Evolutionary conservation across 2,329 filamentous ascomycete genomes (phyloP), one percentile per base, ranked within the genome.

Genomic region (Fusarium musae): DNA sequence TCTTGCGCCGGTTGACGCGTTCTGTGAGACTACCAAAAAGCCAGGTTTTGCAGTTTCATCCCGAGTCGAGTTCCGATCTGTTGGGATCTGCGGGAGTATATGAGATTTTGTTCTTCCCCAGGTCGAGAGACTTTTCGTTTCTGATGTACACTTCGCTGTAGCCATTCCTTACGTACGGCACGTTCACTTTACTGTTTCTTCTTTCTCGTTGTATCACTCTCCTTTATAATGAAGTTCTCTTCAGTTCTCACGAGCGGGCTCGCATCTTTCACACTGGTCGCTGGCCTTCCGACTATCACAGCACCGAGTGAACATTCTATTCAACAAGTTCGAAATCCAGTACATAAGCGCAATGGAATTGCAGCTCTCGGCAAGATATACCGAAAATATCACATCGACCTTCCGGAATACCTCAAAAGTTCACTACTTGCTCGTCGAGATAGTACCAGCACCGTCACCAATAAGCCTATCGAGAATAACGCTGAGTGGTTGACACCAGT

Each of bases 401-500:
- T 84, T 5, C 82, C 83, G 2, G 63, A 76, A 8, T 10, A 37
- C 16, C 70, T 72, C 7, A 9, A 66, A 13, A 13, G 19, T 3
- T 60, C 44, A 3, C 75, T 76, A 30, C 79, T 84, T 37, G 28
- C 59, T 28, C 30, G 80, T 72, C 72, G 70, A 19, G 76, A 74
- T 37, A 64, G 60, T 32, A 80, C 75, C 1, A 82, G 81, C 53
- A 80, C 76, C 28, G 80, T 67, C 8, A 54, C 63, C 5, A 78
- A 79, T 32, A 77, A 59, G 0, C 82, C 83, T 2, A 69, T 79
- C 58, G 56, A 77, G 5, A 67, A 77, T 52, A 82, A 84, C 47
- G 63, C 73, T 36, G 83, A 84, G 72, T 85, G 83, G 72, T 70
- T 84, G 37, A 79, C 80, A 3, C 81, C 83, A 7, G 82, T 85